Base-by-base conservation (phyloP, 2,329 filamentous ascomycete species). In the Microascus cirrosus region DNA sequence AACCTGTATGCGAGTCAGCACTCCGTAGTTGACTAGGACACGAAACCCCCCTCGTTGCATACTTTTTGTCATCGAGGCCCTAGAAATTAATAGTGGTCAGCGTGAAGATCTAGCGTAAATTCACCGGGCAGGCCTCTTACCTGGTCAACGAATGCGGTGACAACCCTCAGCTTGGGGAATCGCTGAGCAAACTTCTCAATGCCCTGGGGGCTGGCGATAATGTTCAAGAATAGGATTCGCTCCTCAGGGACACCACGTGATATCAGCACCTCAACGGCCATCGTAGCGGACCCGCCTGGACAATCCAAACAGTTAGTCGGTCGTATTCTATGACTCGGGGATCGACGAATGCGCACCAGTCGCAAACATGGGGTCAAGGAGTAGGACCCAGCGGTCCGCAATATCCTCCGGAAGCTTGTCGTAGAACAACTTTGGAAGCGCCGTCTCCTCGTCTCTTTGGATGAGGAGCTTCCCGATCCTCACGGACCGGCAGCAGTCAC, bases 361-460 rank as follows among this genome's bases (percentile, higher is more conserved):
- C 59, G 94, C 94, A 74, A 99, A 92, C 94, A 99, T 99, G n/a
- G 94, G 94, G 69, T 99, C 94, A 53, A 99, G 75, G 52, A 99
- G 77, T 60, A 99, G 76, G 39, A 96, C 93, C 92, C 94, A 99
- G 70, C 94, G 80, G 58, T 93, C 82, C 25, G 88, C 83, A 70
- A 99, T 96, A 69, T 99, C 94, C 68, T 90, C 87, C 7, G 94
- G 94, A 42, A 99, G 81, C 76, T 99, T 99, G 67, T 97, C 93
- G 73, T 97, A 99, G 73, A 97, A 99, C 12, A 99, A 80, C 71
- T 91, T 94, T 13, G 94, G 94, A 75, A 87, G 83, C 57, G 87
- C 82, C 1, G 94, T 97, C 74, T 97, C 94, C 73, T 99, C 94
- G 65, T 99, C 94, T 59, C 94, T 80, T 74, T 99, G 94, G 67